Evolutionary conservation across 805 yeast species (phyloP).

Genomic region (Tetrapisispora namnaoensis): DNA sequence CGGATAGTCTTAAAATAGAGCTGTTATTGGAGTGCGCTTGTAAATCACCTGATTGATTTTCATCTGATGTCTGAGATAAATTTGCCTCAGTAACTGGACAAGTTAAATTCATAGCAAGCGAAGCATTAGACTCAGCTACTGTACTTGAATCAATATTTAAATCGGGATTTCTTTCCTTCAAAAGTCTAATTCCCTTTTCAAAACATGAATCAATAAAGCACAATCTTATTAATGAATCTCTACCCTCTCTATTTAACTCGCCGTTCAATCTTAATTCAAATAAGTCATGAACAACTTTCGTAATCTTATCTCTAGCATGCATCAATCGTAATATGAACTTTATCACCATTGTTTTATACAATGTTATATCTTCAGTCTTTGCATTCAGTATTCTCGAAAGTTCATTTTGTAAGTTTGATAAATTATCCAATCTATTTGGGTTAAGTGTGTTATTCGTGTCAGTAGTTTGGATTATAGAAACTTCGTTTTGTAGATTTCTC

Average conservation of each 20-base stretch:
- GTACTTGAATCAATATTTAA: not conserved
- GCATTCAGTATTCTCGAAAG: conserved; percentile 34
- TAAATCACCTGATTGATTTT: not conserved
- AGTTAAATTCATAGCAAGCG: not conserved
- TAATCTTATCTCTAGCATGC: conserved; percentile 33
- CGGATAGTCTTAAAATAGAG: conserved; percentile 14
- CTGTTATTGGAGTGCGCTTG: not conserved
- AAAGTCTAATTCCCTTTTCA: conserved; percentile 38
- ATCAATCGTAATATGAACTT: conserved; percentile 33
- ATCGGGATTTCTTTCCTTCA: conserved; percentile 22
- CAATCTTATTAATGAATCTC: conserved; percentile 64
- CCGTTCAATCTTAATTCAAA: conserved; percentile 47
- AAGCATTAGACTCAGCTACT: not conserved
- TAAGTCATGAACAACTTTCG: conserved; percentile 45
- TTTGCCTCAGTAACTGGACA: not conserved
- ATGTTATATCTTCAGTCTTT: conserved; percentile 18
- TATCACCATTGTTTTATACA: conserved; percentile 21
- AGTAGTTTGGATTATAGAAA: conserved; percentile 21
- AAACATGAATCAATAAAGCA: conserved; percentile 65
- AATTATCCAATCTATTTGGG: conserved; percentile 26
- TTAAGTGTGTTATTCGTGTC: conserved; percentile 1
- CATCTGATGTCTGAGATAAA: too few species aligned
- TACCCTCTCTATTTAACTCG: conserved; percentile 57
- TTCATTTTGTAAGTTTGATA: conserved; percentile 50
- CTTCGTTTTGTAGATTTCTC: conserved; percentile 63